These are phyloP conservation scores for Usnea hakonensis DNA, from an alignment of 495 filamentous ascomycete genomes.

Conservation along the genomic window DNA sequence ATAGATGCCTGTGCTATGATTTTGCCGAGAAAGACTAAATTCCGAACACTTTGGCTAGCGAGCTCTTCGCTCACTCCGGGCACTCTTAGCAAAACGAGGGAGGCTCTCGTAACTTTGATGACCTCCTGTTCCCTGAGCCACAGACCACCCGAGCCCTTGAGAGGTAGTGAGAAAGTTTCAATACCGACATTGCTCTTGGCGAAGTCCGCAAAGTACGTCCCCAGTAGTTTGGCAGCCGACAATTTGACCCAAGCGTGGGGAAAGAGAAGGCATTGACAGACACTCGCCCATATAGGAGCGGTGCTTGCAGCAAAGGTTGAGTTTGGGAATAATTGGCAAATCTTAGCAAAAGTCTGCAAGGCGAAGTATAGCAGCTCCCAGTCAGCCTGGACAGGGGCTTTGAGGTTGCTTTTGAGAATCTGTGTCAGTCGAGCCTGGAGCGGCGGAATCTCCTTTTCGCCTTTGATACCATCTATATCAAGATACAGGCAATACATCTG, in stretches of 20 bases:
- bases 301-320: constrained; percentile 50
- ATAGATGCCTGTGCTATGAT: constrained; percentile 54
- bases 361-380: constrained; percentile 76
- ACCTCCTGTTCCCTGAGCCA: constrained; percentile 57
- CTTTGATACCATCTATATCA: constrained; percentile 55
- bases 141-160: constrained; percentile 64
- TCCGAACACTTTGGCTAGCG: constrained; percentile 63
- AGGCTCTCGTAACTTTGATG: constrained; percentile 53
- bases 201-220: constrained; percentile 70
- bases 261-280: constrained; percentile 61
- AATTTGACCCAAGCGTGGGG: constrained; percentile 70
- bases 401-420: constrained; percentile 42
- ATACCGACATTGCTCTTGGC: constrained; percentile 50
- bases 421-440: constrained; percentile 36
- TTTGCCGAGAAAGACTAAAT: constrained; percentile 66
- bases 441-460: constrained; percentile 52
- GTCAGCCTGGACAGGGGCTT: constrained; percentile 46
- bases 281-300: constrained; percentile 54
- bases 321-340: constrained; percentile 58
- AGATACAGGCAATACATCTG: constrained; percentile 79
- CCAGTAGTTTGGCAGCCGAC: constrained; percentile 64
- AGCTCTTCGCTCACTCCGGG: constrained; percentile 59
- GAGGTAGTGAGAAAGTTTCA: constrained; percentile 48
- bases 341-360: constrained; percentile 57
- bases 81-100: constrained; percentile 57